Conservation (phyloP, 441 rosid species). For the Populus trichocarpa region DNA sequence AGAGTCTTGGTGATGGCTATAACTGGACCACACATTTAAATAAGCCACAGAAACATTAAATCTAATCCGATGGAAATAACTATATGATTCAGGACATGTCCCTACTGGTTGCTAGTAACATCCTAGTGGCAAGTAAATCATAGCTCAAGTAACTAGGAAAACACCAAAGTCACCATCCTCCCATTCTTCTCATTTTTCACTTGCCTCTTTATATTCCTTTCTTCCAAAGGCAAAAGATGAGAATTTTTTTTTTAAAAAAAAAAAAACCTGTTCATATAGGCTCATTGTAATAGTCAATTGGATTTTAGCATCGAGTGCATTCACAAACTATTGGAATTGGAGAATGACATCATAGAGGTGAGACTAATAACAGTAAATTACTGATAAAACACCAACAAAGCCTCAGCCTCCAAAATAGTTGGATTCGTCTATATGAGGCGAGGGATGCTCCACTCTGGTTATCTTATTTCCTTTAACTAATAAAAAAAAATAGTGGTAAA, state of each 20-base stretch:
- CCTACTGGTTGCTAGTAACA: not conserved
- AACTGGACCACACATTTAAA: not conserved
- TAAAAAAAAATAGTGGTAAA: not conserved
- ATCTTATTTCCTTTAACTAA: not conserved
- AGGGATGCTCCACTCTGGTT: not conserved
- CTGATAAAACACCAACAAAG: not conserved
- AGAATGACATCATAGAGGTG: not conserved
- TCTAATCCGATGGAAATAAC: not conserved
- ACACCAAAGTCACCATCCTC: not conserved
- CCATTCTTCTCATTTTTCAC: not conserved
- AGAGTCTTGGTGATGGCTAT: not conserved
- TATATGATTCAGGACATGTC: not conserved
- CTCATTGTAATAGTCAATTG: not conserved
- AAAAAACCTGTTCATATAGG: not conserved
- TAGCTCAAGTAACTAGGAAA: not conserved
- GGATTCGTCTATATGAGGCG: not conserved
- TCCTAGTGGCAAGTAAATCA: not conserved
- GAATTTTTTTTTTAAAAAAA: not conserved
- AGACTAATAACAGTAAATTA: not conserved
- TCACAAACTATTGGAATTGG: not conserved
- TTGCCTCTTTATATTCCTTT: not conserved
- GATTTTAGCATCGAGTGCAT: not conserved
- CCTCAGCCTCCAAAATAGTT: not conserved
- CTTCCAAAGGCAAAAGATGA: not conserved
- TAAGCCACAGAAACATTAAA: not conserved